A percentile compares a stretch with the other conserved stretches of the same genome.
phyloP scores from a whole-genome alignment of 805 yeast genomes.

The Kluyveromyces aestuarii region DNA sequence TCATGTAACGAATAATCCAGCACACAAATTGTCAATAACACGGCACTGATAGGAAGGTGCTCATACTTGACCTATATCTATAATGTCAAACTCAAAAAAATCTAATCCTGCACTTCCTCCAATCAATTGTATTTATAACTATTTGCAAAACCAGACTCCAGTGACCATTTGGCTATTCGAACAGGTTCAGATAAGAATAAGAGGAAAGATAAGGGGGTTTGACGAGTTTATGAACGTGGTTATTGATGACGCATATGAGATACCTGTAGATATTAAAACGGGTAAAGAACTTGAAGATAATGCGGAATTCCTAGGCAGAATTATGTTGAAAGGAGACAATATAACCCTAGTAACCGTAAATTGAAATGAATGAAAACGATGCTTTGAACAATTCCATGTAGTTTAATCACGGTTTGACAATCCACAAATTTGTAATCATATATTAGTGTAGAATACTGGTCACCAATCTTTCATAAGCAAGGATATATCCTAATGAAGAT shows the following conservation, averaged over 20 bases:
- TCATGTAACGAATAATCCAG: neutral
- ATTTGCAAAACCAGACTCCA: slow-evolving; percentile 67
- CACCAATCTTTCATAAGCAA: neutral
- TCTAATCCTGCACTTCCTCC: slow-evolving; percentile 62
- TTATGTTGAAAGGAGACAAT: slow-evolving; percentile 88
- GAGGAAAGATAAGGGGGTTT: slow-evolving; percentile 83
- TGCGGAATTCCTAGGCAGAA: slow-evolving; percentile 52
- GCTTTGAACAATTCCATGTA: neutral
- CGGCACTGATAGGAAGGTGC: neutral
- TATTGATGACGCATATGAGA: slow-evolving; percentile 53
- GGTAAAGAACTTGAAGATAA: slow-evolving; percentile 18
- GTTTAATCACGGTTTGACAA: slow-evolving; percentile 7
- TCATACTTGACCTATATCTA: neutral
- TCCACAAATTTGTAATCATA: slow-evolving; percentile 1
- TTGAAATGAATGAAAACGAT: slow-evolving; percentile 1
- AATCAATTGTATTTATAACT: slow-evolving; percentile 80
- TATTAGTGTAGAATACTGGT: neutral
- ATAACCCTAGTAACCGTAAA: slow-evolving; percentile 57
- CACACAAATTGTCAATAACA: neutral
- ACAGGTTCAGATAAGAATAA: slow-evolving; percentile 65
- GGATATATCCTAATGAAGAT: neutral
- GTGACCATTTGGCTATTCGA: slow-evolving; percentile 89
- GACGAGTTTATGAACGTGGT: slow-evolving; percentile 95
- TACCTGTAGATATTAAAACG: slow-evolving; percentile 40
- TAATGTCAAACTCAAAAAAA: slow-evolving; percentile 4